Evolutionary conservation across 352 stramenopile genomes (phyloP).

Genomic region (Phytopythium cucurbitacearum): DNA sequence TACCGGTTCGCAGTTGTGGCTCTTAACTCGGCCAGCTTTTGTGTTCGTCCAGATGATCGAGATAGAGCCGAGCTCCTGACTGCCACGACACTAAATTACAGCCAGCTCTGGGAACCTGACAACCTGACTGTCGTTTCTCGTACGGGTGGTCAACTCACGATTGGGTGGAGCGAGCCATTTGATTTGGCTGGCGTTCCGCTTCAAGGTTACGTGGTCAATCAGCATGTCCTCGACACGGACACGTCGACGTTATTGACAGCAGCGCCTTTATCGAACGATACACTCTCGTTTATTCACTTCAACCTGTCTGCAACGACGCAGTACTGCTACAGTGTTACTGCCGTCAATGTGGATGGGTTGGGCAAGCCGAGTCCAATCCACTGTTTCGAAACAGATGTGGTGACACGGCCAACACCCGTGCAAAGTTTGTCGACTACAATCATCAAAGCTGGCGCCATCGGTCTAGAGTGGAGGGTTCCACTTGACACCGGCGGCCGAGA

Average conservation of each 20-base stretch:
- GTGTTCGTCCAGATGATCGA: constrained; percentile 18
- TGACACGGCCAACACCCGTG: constrained; percentile 19
- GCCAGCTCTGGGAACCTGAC: constrained; percentile 20
- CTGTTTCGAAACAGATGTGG: constrained; percentile 10
- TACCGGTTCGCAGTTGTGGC: constrained; percentile 52
- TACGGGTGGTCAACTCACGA: constrained; percentile 39
- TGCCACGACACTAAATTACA: constrained; percentile 30
- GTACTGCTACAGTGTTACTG: constrained; percentile 44
- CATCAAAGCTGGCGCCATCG: constrained; percentile 23
- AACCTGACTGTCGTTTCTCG: constrained; percentile 9
- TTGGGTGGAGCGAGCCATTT: constrained; percentile 39
- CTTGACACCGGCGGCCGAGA: constrained; percentile 34
- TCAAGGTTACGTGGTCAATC: constrained; percentile 30
- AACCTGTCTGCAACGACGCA: constrained; percentile 29
- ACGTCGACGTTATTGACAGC: constrained; percentile 2
- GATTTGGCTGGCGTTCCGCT: constrained; percentile 47
- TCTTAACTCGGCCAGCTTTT: constrained; percentile 46
- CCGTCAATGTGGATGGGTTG: constrained; percentile 40
- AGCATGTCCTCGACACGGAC: constrained; percentile 5
- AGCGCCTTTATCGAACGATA: constrained; percentile 3
- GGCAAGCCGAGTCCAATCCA: constrained; percentile 22
- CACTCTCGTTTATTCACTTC: constrained; percentile 33
- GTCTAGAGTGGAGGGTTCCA: constrained; percentile 34
- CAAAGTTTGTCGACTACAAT: constrained; percentile 8
- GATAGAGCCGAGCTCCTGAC: constrained; percentile 18